Percentiles rank a stretch among this genome's conserved stretches.
Conservation (phyloP, 148 eudicot genomes). For the Vaccinium vitisidaea region DNA sequence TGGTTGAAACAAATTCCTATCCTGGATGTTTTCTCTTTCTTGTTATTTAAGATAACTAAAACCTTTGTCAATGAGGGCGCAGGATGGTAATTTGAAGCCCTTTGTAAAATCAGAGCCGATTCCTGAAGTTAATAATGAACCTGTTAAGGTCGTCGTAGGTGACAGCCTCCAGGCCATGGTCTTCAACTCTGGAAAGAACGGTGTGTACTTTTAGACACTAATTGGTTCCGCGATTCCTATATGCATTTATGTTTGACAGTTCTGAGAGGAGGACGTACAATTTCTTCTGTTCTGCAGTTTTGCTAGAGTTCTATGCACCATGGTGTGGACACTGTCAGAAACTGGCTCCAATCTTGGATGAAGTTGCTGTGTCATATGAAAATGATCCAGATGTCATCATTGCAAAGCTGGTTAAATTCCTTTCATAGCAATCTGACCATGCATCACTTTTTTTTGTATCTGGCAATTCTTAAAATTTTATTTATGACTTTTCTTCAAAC, state of each 20-base stretch:
- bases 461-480: not conserved
- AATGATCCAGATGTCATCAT: conserved; percentile 48
- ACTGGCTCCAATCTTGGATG: conserved; percentile 67
- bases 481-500: not conserved
- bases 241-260: not conserved
- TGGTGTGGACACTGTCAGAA: conserved; percentile 77
- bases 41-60: not conserved
- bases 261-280: not conserved
- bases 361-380: conserved; percentile 54
- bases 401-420: conserved; percentile 61
- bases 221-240: not conserved
- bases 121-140: conserved; percentile 56
- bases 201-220: conserved; percentile 17
- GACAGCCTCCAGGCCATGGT: conserved; percentile 55
- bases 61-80: conserved; percentile 16
- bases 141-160: conserved; percentile 66
- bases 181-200: conserved; percentile 54
- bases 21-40: not conserved
- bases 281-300: conserved; percentile 32
- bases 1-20: not conserved
- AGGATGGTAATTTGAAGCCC: conserved; percentile 54
- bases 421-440: not conserved
- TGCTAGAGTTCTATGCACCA: conserved; percentile 69
- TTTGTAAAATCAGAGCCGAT: conserved; percentile 57
- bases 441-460: not conserved